Evolutionary conservation across 352 stramenopile genomes (phyloP), one percentile per base, ranked within the genome.

Genomic region (Elongisporangium prolatum): DNA sequence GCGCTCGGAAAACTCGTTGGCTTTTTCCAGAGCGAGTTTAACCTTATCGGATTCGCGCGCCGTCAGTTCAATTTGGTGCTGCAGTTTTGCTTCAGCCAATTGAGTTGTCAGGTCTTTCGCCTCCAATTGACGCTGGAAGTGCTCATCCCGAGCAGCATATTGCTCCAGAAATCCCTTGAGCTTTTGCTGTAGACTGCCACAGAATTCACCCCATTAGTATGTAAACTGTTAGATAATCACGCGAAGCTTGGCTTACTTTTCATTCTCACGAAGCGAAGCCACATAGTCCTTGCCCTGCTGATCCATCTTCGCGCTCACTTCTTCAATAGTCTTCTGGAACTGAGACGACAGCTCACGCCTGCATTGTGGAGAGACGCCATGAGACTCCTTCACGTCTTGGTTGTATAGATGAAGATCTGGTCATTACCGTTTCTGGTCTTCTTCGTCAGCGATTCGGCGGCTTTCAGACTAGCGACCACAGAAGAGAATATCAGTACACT

Each of bases 281-380:
- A 95, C 75, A 63, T 95, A 93, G 65, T 95, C 86, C 21, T 92
- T 74, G 37, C 80, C 72, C 54, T 95, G 84, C 48, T 92, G 76
- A 37, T 95, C 86, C 86, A 95, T 95, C 64, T 93, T 95, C n/a
- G 69, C 59, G 65, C 86, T 91, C 50, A 95, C 86, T 69, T 93
- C 84, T 63, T 93, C 86, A 25, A 95, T 93, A 18, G 86, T 95
- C 50, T 79, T 93, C 25, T 95, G 82, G 37, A 95, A 95, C 50
- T 92, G 84, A 11, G 67, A 53, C 17, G 80, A 92, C 44, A 95
- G 57, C 21, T 92, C 80, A 18, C 80, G 77, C 16, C 84, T 93
- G 56, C 2, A 58, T 1, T 22, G 21, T 9, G 9, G 2, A 61
- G 14, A 24, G 28, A 40, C 8, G 9, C 28, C 28, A 40, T 14